Conservation (phyloP, 2,329 filamentous ascomycete species). For the Penicillium palitans region DNA sequence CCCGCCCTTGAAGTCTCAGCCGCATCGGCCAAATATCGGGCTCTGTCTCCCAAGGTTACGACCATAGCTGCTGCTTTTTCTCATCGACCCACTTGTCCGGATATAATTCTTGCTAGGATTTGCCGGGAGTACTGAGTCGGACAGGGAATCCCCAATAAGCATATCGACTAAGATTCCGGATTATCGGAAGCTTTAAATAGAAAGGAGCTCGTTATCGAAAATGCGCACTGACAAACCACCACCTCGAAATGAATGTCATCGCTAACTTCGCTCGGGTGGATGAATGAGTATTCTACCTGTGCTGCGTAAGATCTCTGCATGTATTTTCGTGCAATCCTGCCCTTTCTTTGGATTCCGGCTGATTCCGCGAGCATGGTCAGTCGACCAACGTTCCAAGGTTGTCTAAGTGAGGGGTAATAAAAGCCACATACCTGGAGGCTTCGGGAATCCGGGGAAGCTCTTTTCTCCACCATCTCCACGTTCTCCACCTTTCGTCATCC, state of each 20-base stretch:
- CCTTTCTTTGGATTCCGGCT: neutral
- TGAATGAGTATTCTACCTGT: neutral
- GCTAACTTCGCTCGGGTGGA: neutral
- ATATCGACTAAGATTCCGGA: neutral
- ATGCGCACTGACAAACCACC: neutral
- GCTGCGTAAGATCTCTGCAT: neutral
- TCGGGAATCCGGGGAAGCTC: slow-evolving; percentile 7
- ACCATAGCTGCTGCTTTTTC: neutral
- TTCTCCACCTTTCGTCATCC: slow-evolving; percentile 1
- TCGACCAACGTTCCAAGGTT: neutral
- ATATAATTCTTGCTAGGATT: neutral
- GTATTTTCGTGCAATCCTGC: neutral
- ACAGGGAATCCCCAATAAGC: neutral
- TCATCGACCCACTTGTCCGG: neutral
- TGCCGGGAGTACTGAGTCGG: neutral
- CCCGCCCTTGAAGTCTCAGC: too few relatives aligned
- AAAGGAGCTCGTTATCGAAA: neutral
- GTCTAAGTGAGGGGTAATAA: slow-evolving; percentile 7
- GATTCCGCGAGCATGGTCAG: neutral
- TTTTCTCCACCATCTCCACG: neutral
- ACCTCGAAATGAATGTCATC: neutral
- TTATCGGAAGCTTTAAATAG: neutral
- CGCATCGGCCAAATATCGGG: too few relatives aligned
- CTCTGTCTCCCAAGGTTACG: neutral
- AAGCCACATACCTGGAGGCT: neutral